These are phyloP conservation scores for Beauveria scarabaeidicola DNA, from an alignment of 2,329 filamentous ascomycete genomes.

Conservation along the genomic window DNA sequence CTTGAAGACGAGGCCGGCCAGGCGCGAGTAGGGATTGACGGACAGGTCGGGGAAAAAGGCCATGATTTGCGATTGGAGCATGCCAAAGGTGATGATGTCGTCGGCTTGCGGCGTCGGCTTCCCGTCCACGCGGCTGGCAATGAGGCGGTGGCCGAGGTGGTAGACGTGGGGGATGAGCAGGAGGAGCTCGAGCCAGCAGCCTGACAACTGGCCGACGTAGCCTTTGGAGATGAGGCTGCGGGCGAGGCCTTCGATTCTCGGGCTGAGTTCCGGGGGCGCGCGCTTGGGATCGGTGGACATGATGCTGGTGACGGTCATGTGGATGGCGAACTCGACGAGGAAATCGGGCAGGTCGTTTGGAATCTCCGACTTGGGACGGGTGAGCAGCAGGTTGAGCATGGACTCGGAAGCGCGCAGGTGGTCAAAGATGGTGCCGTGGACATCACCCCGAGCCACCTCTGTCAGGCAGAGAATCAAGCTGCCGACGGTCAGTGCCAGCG, in stretches of 20 bases:
- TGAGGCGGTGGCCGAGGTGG: conserved; percentile 32
- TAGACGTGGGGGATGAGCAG: conserved; percentile 32
- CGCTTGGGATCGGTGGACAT: conserved; percentile 32
- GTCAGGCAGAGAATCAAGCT: conserved; percentile 38
- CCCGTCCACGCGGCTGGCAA: conserved; percentile 20
- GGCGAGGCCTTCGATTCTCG: conserved; percentile 23
- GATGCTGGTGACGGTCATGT: conserved; percentile 38
- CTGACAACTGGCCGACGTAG: conserved; percentile 30
- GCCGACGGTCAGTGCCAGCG: conserved; percentile 33
- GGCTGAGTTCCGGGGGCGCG: conserved; percentile 22
- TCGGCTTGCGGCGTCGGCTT: conserved; percentile 24
- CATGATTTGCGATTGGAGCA: conserved; percentile 33
- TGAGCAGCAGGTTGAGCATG: conserved; percentile 29
- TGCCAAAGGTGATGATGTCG: conserved; percentile 34
- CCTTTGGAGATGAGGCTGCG: conserved; percentile 20
- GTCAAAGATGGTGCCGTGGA: conserved; percentile 36
- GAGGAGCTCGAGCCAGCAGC: conserved; percentile 31
- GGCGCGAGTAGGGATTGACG: conserved; percentile 27
- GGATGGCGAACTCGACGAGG: conserved; percentile 40
- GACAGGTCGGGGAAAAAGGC: conserved; percentile 28
- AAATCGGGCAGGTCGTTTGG: conserved; percentile 33
- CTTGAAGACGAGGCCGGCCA: conserved; percentile 36
- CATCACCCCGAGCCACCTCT: conserved; percentile 38
- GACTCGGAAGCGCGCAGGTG: conserved; percentile 36
- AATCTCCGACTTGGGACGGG: conserved; percentile 22